A percentile compares a stretch with the other conserved stretches of the same genome.
phyloP scores from a whole-genome alignment of 306 rosid genomes.

The Cicer chorassanicum region DNA sequence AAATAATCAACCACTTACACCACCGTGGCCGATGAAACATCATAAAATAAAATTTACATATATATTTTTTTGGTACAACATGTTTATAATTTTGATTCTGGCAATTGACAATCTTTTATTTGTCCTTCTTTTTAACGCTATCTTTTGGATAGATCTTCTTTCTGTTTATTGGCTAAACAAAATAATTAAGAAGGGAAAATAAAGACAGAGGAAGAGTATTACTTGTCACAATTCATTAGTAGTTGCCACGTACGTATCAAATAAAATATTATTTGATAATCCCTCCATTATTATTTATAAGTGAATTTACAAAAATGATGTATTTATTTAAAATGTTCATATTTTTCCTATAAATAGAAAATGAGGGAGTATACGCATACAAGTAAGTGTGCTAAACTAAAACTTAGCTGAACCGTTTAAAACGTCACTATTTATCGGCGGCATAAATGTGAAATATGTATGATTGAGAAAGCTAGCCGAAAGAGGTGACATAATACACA shows the following conservation, averaged over 20 bases:
- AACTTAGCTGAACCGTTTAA: slow-evolving; percentile 16
- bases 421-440: slow-evolving; percentile 7
- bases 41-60: background rate
- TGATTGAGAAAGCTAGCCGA: slow-evolving; percentile 4
- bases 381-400: no score
- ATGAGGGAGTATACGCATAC: no score
- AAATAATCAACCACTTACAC: no score
- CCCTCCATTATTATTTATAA: no score
- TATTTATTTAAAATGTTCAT: no score
- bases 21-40: slow-evolving; percentile 24
- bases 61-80: no score
- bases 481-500: slow-evolving; percentile 9
- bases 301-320: no score
- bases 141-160: slow-evolving; percentile 14
- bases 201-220: background rate
- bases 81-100: slow-evolving; percentile 9
- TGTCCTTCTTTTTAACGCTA: slow-evolving; percentile 18
- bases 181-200: slow-evolving; percentile 16
- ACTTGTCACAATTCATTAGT: slow-evolving; percentile 18
- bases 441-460: slow-evolving; percentile 19
- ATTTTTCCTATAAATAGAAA: no score
- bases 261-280: slow-evolving; percentile 22
- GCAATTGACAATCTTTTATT: slow-evolving; percentile 33
- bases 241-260: slow-evolving; percentile 13
- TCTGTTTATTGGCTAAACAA: background rate